A percentile compares a stretch with the other conserved stretches of the same genome.
phyloP scores from a whole-genome alignment of 768 basidiomycete species.

The Pleurotus eryngii region DNA sequence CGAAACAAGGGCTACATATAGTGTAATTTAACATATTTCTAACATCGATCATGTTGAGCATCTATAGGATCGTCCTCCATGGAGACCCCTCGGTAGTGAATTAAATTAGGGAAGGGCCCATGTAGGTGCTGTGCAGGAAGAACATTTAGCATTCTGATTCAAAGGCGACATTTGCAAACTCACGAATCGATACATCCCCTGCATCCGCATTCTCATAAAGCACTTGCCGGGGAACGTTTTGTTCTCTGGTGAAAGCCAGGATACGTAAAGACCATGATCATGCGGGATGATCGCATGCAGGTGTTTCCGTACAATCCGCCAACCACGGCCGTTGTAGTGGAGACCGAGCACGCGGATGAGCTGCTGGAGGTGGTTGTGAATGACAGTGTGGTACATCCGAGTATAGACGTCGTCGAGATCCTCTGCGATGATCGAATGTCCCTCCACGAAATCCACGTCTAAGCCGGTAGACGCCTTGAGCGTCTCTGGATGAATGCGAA shows the following conservation, averaged over 20 bases:
- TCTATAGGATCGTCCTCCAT: slow-evolving; percentile 9
- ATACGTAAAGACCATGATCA: slow-evolving; percentile 42
- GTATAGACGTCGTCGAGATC: slow-evolving; percentile 55
- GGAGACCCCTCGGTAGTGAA: slow-evolving; percentile 44
- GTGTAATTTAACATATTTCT: too few species aligned
- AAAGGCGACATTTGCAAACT: slow-evolving; percentile 18
- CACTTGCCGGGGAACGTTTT: slow-evolving; percentile 52
- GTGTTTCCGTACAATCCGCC: slow-evolving; percentile 45
- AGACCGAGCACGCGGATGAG: slow-evolving; percentile 54
- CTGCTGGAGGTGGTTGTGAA: slow-evolving; percentile 60
- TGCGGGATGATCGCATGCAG: slow-evolving; percentile 40
- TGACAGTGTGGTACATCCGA: slow-evolving; percentile 54
- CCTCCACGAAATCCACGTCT: slow-evolving; percentile 42
- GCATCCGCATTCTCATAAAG: slow-evolving; percentile 56
- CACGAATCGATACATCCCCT: slow-evolving; percentile 53
- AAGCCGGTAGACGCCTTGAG: slow-evolving; percentile 48
- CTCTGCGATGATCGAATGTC: slow-evolving; percentile 47
- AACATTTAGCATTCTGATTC: too few species aligned
- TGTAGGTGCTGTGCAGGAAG: slow-evolving; percentile 42
- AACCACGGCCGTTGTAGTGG: slow-evolving; percentile 54
- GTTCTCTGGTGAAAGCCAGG: slow-evolving; percentile 47
- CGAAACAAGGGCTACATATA: too few species aligned
- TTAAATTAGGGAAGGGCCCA: slow-evolving; percentile 52
- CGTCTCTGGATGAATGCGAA: slow-evolving; percentile 50
- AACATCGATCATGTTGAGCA: not conserved